Base-by-base conservation (phyloP, 192 early-diverging fungal genomes). In the Coemansia sp. region DNA sequence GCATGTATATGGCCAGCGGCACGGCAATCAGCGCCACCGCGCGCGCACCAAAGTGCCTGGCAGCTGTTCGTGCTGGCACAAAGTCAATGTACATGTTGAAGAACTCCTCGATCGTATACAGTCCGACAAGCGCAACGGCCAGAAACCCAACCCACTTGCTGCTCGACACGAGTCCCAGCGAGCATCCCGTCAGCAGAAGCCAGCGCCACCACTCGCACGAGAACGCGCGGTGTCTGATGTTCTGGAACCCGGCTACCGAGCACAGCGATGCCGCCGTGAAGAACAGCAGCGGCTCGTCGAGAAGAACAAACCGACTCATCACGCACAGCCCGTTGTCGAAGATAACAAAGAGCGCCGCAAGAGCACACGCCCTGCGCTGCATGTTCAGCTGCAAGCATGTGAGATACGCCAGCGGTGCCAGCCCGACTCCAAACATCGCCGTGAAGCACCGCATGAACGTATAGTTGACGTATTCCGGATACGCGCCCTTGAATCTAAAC, bases 101-200 rank as follows among this genome's bases (percentile, higher is more conserved):
- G 12, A 98, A 81, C 56, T 97, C 94, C 64, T 94, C 90, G 42
- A 96, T 75, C 0, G 97, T 97, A 69, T 93, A 91, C 57, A 97
- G 61, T 9, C 95, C 96, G 57, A 97, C 93, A 18, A 96, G 75
- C 6, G 92, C 95, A 43, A 95, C 90, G 12, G 87, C 87, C 81
- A 99, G 93, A 8, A 98, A 74, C 2, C 97, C 97, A 13, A 99
- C 92, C 97, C 96, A 99, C 77, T 99, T 99, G 72, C 42, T 94
- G 83, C 79, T 76, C 18, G 81, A 61, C 13, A 91, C 89, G 9
- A 71, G 58, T 19, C 91, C 91, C 18, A 92, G 74, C 12, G 88
- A 87, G 6, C 86, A 32, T 9, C 91, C 91, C 9, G 90, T 87
- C 32, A 83, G 57, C 21, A 84, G 53, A 9, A 92, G 68, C 89